Conservation (phyloP, 2,329 filamentous ascomycete species). For the Clarireedia hainanense region DNA sequence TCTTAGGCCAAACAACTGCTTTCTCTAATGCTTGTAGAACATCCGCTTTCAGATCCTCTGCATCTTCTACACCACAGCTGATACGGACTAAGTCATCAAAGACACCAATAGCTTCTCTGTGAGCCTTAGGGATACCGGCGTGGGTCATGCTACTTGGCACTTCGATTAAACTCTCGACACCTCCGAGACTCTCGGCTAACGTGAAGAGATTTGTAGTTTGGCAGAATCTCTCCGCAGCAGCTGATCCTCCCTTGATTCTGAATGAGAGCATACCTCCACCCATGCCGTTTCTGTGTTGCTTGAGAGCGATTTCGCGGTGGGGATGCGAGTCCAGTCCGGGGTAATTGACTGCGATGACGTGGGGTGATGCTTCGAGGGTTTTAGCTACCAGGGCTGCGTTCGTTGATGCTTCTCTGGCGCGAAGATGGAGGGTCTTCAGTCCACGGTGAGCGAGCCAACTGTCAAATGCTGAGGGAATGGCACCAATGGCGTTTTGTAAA, state of each 20-base stretch:
- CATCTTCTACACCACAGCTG: constrained; percentile 91
- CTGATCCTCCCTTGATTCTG: constrained; percentile 79
- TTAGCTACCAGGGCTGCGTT: constrained; percentile 75
- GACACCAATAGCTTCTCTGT: constrained; percentile 87
- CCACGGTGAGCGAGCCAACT: constrained; percentile 97
- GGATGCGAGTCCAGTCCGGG: constrained; percentile 83
- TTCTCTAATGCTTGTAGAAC: constrained; percentile 74
- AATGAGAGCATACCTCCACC: constrained; percentile 98
- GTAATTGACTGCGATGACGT: constrained; percentile 91
- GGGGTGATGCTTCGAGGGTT: constrained; percentile 68
- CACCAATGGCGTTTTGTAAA: constrained; percentile 95
- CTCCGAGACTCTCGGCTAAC: constrained; percentile 84
- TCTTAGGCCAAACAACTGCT: constrained; percentile 45
- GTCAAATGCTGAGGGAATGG: constrained; percentile 90
- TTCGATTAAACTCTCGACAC: constrained; percentile 86
- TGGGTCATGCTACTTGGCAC: constrained; percentile 96
- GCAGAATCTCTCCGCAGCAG: constrained; percentile 87
- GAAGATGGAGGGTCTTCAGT: constrained; percentile 91
- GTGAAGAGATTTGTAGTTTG: constrained; percentile 84
- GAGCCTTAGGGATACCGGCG: constrained; percentile 82
- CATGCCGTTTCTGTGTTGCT: constrained; percentile 90
- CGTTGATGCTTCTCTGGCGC: constrained; percentile 72
- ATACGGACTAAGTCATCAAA: constrained; percentile 91
- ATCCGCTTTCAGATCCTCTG: constrained; percentile 74
- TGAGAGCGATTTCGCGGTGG: constrained; percentile 73